Evolutionary conservation across 139 green algal genomes (phyloP).

Genomic region (Chlamydomonas schloesseri): DNA sequence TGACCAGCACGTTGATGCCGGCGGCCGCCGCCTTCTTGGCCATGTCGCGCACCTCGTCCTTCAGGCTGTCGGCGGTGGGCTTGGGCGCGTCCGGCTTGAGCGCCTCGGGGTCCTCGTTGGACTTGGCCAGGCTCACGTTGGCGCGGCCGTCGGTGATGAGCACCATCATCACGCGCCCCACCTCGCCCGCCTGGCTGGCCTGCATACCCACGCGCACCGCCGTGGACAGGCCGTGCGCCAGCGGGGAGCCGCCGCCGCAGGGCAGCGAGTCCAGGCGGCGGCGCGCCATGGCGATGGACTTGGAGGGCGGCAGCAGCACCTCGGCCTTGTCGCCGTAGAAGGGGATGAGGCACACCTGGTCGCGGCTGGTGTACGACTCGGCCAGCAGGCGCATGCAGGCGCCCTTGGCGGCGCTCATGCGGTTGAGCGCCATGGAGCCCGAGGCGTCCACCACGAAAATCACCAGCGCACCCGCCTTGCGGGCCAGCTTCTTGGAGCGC

Average conservation of each 20-base stretch:
- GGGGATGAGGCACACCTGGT: conserved; percentile 98
- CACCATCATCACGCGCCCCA: conserved; percentile 96
- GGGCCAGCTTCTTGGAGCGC: conserved; percentile 94
- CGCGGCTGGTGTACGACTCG: conserved; percentile 93
- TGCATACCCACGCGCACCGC: conserved; percentile 77
- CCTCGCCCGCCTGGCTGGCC: conserved; percentile 85
- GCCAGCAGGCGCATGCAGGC: conserved; percentile 95
- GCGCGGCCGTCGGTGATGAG: conserved; percentile 97
- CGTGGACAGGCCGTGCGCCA: conserved; percentile 95
- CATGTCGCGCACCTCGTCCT: conserved; percentile 93
- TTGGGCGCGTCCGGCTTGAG: conserved; percentile 86
- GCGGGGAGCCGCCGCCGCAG: conserved; percentile 96
- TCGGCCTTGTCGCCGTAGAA: conserved; percentile 98
- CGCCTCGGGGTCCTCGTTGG: conserved; percentile 93
- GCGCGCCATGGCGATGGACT: conserved; percentile 98
- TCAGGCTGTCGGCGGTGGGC: conserved; percentile 73
- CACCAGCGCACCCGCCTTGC: conserved; percentile 81
- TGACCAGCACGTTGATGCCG: conserved; percentile 95
- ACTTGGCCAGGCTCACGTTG: conserved; percentile 93
- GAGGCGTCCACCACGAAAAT: conserved; percentile 92
- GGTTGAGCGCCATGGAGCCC: conserved; percentile 98
- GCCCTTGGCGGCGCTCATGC: conserved; percentile 98
- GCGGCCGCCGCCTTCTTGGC: conserved; percentile 81
- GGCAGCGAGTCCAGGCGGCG: conserved; percentile 95
- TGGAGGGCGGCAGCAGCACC: conserved; percentile 96